phyloP scores from a whole-genome alignment of 805 yeast genomes.

The Pichia sporocuriosa region DNA sequence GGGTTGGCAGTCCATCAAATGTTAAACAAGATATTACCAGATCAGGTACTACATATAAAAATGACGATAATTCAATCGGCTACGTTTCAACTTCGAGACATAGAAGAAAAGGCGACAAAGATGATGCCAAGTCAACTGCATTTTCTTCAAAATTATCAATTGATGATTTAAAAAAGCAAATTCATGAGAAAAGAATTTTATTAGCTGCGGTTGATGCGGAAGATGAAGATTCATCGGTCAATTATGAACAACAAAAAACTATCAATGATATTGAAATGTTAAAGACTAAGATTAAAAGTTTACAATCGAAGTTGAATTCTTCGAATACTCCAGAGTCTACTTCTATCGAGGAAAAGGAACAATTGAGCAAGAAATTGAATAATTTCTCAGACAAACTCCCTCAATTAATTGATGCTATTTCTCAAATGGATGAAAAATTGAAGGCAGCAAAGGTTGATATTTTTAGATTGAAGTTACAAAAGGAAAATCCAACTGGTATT shows the following conservation, averaged over 20 bases:
- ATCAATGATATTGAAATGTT: slow-evolving; percentile 54
- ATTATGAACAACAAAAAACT: slow-evolving; percentile 32
- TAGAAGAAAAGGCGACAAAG: slow-evolving; percentile 30
- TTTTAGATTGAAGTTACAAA: slow-evolving; percentile 47
- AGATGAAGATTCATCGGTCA: slow-evolving; percentile 39
- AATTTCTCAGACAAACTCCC: slow-evolving; percentile 70
- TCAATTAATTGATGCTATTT: slow-evolving; percentile 54
- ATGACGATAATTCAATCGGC: slow-evolving; percentile 62
- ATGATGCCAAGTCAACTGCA: slow-evolving; percentile 14
- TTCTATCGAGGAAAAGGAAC: slow-evolving; percentile 39
- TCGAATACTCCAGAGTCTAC: slow-evolving; percentile 23
- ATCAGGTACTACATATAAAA: slow-evolving; percentile 58
- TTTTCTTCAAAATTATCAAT: slow-evolving; percentile 34
- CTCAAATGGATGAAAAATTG: slow-evolving; percentile 60
- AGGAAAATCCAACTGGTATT: slow-evolving; percentile 63
- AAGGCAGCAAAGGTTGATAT: slow-evolving; percentile 58
- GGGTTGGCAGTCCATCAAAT: slow-evolving; percentile 20
- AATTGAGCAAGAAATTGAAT: slow-evolving; percentile 51
- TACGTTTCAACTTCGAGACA: slow-evolving; percentile 59
- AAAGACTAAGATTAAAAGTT: slow-evolving; percentile 50
- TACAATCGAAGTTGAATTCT: slow-evolving; percentile 34
- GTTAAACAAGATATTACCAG: slow-evolving; percentile 27
- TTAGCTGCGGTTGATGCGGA: slow-evolving; percentile 67
- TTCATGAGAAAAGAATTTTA: slow-evolving; percentile 65
- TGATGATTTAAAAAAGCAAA: slow-evolving; percentile 52